Evolutionary conservation across 768 basidiomycete genomes (phyloP), one percentile per base, ranked within the genome.

Genomic region (Suillus hirtellus): DNA sequence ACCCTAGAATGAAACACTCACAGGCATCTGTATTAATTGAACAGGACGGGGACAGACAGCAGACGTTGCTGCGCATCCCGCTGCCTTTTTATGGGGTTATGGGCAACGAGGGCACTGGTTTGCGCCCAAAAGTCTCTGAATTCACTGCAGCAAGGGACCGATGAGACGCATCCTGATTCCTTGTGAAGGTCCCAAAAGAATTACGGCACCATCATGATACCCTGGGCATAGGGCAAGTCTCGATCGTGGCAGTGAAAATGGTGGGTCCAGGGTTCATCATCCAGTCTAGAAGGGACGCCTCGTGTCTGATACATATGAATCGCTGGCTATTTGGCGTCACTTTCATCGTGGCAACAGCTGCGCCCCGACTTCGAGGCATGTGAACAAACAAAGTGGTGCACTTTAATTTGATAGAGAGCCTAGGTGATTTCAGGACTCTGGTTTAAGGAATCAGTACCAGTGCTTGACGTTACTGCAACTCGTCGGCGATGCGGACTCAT

Each of bases 171-270:
- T 31, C 31, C 31, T 31, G 31, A 31, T 31, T 24, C 35, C 50
- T 38, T 58, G 54, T 63, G 62, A 64, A 64, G 35, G 34, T 53
- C 19, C 21, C n/a, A 27, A n/a, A 14, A 6, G 5, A 24, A 2
- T 27, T 58, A 58, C 38, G 46, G 53, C 54, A 56, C 65, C 31
- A 31, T 31, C 31, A 31, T 31, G 46, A 40, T 47, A 61, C 71
- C 75, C 74, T 66, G 75, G 74, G 74, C 64, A 67, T 27, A 74
- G 75, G 75, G 74, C 64, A 65, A 62, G 47, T 52, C 19, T 34
- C 59, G 31, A 60, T 31, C 46, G 60, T 58, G 60, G 64, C 60
- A 35, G 61, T 63, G 62, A 67, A 63, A 66, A 58, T 61, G 47
- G 31, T 70, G 72, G 74, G 72, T 61, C 63, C 60, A 75, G 74